Conservation (phyloP, 108 stramenopile genomes). For the Mayamaea pseudoterrestris region DNA sequence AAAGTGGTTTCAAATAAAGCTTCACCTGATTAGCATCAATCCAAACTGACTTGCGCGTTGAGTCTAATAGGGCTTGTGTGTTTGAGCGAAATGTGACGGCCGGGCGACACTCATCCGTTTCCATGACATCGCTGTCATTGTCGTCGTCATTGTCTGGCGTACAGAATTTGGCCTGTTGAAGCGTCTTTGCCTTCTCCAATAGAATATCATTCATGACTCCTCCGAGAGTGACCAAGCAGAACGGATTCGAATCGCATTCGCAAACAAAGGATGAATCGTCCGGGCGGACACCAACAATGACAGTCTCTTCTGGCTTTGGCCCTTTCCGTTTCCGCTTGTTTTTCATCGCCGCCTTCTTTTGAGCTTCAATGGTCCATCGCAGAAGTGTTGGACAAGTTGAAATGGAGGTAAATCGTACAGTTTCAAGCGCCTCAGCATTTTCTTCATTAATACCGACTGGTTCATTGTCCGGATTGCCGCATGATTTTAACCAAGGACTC, state of each 20-base stretch:
- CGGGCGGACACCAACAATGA: constrained; percentile 10
- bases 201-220: constrained; percentile 54
- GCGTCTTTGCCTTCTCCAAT: constrained; percentile 10
- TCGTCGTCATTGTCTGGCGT: background rate
- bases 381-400: background rate
- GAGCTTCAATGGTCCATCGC: background rate
- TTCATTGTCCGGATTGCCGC: background rate
- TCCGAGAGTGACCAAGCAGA: constrained; percentile 56
- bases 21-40: background rate
- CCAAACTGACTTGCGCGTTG: background rate
- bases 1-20: background rate
- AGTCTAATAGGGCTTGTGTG: background rate
- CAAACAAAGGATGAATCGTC: constrained; percentile 9
- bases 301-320: background rate
- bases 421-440: background rate
- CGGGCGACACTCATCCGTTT: background rate
- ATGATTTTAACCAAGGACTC: background rate
- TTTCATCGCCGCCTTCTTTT: background rate
- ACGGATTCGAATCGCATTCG: constrained; percentile 52
- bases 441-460: background rate
- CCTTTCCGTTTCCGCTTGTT: background rate
- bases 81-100: background rate
- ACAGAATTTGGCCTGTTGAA: background rate
- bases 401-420: background rate
- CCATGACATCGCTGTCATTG: constrained; percentile 6